Conservation (phyloP, 257 asterid species). For the Gentiana straminea region DNA sequence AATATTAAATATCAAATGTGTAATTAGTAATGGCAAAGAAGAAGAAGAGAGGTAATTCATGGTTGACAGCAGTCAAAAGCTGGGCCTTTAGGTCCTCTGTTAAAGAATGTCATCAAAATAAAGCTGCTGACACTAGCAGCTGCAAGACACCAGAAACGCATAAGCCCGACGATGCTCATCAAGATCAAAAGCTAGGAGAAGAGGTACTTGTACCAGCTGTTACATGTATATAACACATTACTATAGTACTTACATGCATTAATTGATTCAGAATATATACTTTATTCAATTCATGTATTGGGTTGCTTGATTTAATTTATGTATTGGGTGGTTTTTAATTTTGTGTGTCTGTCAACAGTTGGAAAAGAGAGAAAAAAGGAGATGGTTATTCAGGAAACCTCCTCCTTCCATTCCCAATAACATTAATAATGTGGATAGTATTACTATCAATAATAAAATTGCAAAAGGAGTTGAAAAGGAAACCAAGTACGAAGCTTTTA, state of each 20-base stretch:
- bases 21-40: slow-evolving; percentile 32
- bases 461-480: slow-evolving; percentile 10
- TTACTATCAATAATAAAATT: slow-evolving; percentile 12
- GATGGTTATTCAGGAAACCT: slow-evolving; percentile 71
- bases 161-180: slow-evolving; percentile 11
- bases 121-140: too few relatives aligned
- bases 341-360: neutral
- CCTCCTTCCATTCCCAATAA: neutral
- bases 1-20: neutral
- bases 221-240: neutral
- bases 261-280: neutral
- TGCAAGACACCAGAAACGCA: too few relatives aligned
- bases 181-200: slow-evolving; percentile 43
- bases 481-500: slow-evolving; percentile 4
- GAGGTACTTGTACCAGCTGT: slow-evolving; percentile 23
- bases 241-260: too few relatives aligned
- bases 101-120: slow-evolving; percentile 54
- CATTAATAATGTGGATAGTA: too few relatives aligned
- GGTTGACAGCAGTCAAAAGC: slow-evolving; percentile 77
- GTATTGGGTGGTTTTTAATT: too few relatives aligned
- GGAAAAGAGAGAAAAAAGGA: slow-evolving; percentile 65
- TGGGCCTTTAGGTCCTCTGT: slow-evolving; percentile 82
- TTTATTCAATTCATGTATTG: neutral
- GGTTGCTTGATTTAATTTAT: neutral
- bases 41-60: slow-evolving; percentile 55